Conservation (phyloP, 371 early-diverging fungal genomes). For the Mucor saturninus region DNA sequence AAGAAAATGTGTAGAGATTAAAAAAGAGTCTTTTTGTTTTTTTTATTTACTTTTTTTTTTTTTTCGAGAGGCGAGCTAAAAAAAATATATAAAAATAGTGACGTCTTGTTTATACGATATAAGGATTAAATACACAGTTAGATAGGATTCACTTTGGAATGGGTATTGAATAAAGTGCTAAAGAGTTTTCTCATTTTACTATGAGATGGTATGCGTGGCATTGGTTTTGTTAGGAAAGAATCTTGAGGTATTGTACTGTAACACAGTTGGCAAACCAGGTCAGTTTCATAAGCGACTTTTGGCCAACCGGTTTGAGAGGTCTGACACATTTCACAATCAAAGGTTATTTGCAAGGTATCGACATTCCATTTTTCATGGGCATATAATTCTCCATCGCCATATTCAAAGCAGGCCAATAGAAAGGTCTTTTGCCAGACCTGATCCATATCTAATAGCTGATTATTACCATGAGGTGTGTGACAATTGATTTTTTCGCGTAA, state of each 20-base stretch:
- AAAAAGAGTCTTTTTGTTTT: not conserved
- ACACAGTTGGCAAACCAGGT: conserved; percentile 18
- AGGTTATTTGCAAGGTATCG: conserved; percentile 14
- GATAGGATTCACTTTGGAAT: conserved; percentile 7
- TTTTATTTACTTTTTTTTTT: too few species aligned
- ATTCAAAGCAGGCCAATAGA: conserved; percentile 32
- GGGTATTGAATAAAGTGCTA: conserved; percentile 7
- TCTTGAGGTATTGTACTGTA: conserved; percentile 1
- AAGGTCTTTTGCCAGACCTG: conserved; percentile 33
- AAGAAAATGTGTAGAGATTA: not conserved
- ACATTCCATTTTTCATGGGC: conserved; percentile 21
- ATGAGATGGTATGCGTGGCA: not conserved
- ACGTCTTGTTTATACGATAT: not conserved
- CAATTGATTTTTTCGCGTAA: conserved; percentile 8
- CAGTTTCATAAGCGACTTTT: not conserved
- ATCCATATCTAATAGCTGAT: conserved; percentile 16
- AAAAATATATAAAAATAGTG: not conserved
- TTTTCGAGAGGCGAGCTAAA: not conserved
- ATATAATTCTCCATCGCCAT: conserved; percentile 25
- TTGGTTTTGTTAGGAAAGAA: not conserved
- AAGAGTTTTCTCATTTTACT: conserved; percentile 14
- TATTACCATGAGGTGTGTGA: not conserved
- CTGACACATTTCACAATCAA: conserved; percentile 28
- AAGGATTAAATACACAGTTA: not conserved
- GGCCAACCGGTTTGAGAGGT: conserved; percentile 25